Base-by-base conservation (phyloP, 2,329 filamentous ascomycete species). In the Bertia moriformis region DNA sequence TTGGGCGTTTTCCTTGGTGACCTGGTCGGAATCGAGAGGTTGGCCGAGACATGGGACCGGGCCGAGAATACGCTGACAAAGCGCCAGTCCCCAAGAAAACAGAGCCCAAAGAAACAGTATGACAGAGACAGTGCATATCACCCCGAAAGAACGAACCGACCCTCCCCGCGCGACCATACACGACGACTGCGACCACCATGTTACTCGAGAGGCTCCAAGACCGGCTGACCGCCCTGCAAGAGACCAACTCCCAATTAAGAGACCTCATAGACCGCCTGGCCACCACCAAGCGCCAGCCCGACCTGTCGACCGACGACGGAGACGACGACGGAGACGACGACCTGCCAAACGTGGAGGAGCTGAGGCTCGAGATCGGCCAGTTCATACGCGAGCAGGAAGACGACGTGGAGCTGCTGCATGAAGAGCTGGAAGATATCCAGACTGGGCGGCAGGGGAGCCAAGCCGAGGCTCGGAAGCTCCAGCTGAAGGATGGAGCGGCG, bases 291-390 rank as follows among this genome's bases (percentile, higher is more conserved):
- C 7, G 7, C 22, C 7, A n/a, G 24, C 43, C 48, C 17, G 42
- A 42, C 14, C 44, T 48, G 33, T 47, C 49, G 18, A 46, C 58
- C 5, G 60, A 62, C 38, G 63, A 66, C 15, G 69, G 71, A 38
- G 43, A 49, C 7, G 49, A 50, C 22, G 50, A 56, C 38, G 62
- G 62, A 42, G 68, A 69, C 44, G 65, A 69, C 27, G 74, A 80
- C 41, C n/a, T n/a, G n/a, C n/a, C n/a, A n/a, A n/a, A n/a, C n/a
- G n/a, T n/a, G n/a, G 57, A 78, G 15, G 87, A 94, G 59, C 71
- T 95, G 24, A 74, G 76, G 46, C 67, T 73, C 18, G 87, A 94
- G 55, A 93, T 95, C 45, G 78, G 81, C 47, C 78, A 85, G 50
- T 71, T 72, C 15, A 60, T 95, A 43, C 80, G 84, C 48, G 78